These are phyloP conservation scores for Pichia phayaonensis DNA, from an alignment of 805 yeast genomes.

Conservation along the genomic window DNA sequence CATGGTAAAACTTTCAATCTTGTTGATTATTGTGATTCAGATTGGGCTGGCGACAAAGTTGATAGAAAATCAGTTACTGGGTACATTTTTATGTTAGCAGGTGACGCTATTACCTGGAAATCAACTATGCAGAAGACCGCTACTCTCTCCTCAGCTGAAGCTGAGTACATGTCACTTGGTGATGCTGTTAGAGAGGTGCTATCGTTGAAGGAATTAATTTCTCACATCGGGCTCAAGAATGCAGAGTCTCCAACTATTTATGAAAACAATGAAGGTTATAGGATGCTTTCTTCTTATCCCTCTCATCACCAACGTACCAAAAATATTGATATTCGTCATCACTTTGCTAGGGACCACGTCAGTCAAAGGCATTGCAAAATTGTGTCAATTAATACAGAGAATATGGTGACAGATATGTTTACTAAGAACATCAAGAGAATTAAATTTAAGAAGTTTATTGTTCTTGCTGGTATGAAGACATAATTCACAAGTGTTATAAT, in stretches of 20 bases:
- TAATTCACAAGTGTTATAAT: too few relatives aligned
- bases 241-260: neutral
- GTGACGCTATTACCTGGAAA: slow-evolving; percentile 1
- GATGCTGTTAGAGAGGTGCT: neutral
- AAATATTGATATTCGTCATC: slow-evolving; percentile 4
- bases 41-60: slow-evolving; percentile 8
- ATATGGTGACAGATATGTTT: neutral
- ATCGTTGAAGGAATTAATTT: neutral
- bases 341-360: neutral
- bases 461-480: too few relatives aligned
- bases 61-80: slow-evolving; percentile 11
- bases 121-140: neutral
- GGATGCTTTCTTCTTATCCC: neutral
- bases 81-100: slow-evolving; percentile 3
- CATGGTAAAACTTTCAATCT: neutral
- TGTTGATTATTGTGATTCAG: slow-evolving; percentile 10
- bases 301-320: slow-evolving; percentile 3
- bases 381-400: neutral
- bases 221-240: neutral
- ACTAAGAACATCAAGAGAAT: too few relatives aligned
- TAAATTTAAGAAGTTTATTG: too few relatives aligned
- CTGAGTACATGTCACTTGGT: neutral
- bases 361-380: neutral
- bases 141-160: neutral
- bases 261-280: slow-evolving; percentile 2